Percentiles rank a stretch among this genome's conserved stretches.
Conservation (phyloP, 148 eudicot species). For the Camellia sinensis region DNA sequence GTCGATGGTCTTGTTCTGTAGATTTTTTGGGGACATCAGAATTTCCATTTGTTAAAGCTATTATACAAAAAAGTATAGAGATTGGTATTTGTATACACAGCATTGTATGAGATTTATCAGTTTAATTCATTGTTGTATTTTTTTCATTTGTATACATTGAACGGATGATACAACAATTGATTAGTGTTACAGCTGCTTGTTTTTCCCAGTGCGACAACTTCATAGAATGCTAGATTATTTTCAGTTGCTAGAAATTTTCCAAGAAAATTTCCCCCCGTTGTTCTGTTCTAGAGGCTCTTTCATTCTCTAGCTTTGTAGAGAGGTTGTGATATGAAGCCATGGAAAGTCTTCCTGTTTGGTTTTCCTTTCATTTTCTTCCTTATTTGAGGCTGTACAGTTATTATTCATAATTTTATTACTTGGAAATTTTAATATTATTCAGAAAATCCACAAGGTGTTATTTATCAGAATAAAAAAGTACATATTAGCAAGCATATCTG, state of each 20-base stretch:
- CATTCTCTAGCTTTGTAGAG: background rate
- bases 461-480: no score
- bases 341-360: no score
- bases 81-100: conserved; percentile 6
- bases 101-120: background rate
- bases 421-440: no score
- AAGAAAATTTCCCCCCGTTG: background rate
- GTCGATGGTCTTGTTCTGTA: conserved; percentile 3
- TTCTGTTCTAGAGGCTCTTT: background rate
- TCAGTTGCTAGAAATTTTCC: no score
- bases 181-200: background rate
- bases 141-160: background rate
- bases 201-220: background rate
- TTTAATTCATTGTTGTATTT: background rate
- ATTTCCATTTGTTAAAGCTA: conserved; percentile 4
- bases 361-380: no score
- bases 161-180: background rate
- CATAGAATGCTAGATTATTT: conserved; percentile 1
- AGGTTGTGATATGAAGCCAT: no score
- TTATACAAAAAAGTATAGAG: background rate
- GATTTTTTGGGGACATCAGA: background rate
- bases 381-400: no score
- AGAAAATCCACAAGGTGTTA: no score
- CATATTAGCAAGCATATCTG: no score
- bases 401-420: no score